These are phyloP conservation scores for Malassezia vespertilionis DNA, from an alignment of 1,284 basidiomycete species.

Conservation along the genomic window DNA sequence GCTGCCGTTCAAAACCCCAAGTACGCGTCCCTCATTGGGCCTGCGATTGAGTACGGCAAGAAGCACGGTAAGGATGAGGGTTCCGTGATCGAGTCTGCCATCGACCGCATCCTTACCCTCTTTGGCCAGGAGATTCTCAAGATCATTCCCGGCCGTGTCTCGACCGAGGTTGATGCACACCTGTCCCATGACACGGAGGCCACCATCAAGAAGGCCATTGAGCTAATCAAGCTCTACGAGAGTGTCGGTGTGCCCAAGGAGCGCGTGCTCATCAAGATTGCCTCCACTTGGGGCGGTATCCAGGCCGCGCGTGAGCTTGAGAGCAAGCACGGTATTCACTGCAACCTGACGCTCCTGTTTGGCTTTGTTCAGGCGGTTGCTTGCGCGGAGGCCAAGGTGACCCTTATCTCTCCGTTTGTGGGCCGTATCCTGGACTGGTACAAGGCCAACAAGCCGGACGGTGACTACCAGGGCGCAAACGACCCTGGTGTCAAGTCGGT, in stretches of 20 bases:
- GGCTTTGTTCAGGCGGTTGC: conserved; percentile 97
- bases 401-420: conserved; percentile 97
- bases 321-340: conserved; percentile 74
- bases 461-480: conserved; percentile 49
- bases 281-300: conserved; percentile 98
- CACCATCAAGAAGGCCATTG: conserved; percentile 70
- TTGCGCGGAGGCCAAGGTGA: conserved; percentile 92
- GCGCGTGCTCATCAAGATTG: conserved; percentile 89
- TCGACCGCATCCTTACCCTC: conserved; percentile 85
- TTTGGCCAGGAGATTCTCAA: conserved; percentile 91
- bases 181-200: conserved; percentile 90
- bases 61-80: conserved; percentile 53
- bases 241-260: conserved; percentile 81
- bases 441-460: conserved; percentile 41
- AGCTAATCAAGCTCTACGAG: conserved; percentile 88
- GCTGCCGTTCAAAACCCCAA: conserved; percentile 81
- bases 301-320: conserved; percentile 95
- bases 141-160: conserved; percentile 95
- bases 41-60: conserved; percentile 72
- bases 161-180: conserved; percentile 94
- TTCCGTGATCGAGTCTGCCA: conserved; percentile 55
- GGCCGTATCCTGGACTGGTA: conserved; percentile 57
- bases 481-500: conserved; percentile 98
- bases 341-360: conserved; percentile 97
- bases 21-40: conserved; percentile 74